Conservation (phyloP, 2,329 filamentous ascomycete genomes). For the Fusarium pininemorale region DNA sequence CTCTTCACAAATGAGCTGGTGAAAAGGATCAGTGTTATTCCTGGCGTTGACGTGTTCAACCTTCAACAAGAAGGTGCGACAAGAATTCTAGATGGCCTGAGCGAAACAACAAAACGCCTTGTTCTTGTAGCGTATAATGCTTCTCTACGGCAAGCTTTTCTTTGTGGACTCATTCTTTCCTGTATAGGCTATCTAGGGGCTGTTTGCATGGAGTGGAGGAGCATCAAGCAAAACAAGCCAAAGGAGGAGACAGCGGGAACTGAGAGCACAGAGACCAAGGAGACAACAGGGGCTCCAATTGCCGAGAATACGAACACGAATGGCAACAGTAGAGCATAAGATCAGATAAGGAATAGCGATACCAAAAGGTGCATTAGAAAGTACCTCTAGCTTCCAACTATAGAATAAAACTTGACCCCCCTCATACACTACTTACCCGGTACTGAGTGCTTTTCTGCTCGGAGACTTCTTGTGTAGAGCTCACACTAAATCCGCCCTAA, state of each 20-base stretch:
- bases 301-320: neutral
- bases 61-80: neutral
- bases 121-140: neutral
- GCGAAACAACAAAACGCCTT: neutral
- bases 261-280: neutral
- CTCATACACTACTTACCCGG: neutral
- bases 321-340: neutral
- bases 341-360: neutral
- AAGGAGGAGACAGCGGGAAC: neutral
- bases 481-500: neutral
- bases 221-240: neutral
- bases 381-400: neutral
- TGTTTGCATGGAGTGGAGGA: neutral
- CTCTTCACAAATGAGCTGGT: conserved; percentile 20
- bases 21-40: neutral
- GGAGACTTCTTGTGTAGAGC: neutral
- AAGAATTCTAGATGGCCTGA: neutral
- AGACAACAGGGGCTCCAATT: neutral
- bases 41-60: neutral
- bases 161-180: neutral
- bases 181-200: neutral
- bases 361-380: neutral
- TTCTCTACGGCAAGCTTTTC: neutral
- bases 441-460: neutral
- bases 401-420: neutral